phyloP scores from a whole-genome alignment of 768 basidiomycete genomes.

The Pisolithus marmoratus region DNA sequence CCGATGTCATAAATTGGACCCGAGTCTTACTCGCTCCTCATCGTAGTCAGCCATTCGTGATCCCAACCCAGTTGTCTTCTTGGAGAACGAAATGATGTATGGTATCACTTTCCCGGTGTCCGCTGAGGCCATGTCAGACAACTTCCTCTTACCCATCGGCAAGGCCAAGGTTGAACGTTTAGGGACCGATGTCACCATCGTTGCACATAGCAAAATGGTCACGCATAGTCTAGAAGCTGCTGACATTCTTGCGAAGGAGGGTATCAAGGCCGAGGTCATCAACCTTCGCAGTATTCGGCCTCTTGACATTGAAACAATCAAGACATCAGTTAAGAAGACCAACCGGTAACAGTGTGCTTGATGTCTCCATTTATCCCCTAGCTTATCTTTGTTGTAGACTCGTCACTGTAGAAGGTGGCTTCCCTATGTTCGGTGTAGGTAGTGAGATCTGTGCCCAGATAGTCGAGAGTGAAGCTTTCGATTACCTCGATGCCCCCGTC shows the following conservation, averaged over 20 bases:
- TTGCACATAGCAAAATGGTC: slow-evolving; percentile 98
- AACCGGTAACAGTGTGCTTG: slow-evolving; percentile 57
- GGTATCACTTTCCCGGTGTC: slow-evolving; percentile 97
- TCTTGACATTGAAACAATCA: slow-evolving; percentile 96
- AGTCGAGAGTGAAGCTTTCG: slow-evolving; percentile 94
- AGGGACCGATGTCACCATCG: slow-evolving; percentile 91
- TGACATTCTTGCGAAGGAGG: slow-evolving; percentile 89
- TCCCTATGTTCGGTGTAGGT: slow-evolving; percentile 97
- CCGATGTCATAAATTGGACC: background rate
- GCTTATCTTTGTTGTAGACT: slow-evolving; percentile 43
- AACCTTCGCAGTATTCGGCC: slow-evolving; percentile 95
- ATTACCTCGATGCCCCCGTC: slow-evolving; percentile 97
- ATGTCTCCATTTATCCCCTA: background rate
- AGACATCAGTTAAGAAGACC: slow-evolving; percentile 96
- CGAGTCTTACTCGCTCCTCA: background rate
- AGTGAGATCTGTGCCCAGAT: slow-evolving; percentile 98
- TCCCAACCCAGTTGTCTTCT: slow-evolving; percentile 97
- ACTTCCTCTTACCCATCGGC: slow-evolving; percentile 94
- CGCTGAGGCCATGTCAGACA: slow-evolving; percentile 88
- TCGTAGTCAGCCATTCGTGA: slow-evolving; percentile 90
- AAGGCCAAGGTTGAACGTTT: slow-evolving; percentile 95
- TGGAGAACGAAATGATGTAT: slow-evolving; percentile 99
- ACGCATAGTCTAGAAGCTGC: slow-evolving; percentile 93
- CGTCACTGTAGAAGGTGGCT: slow-evolving; percentile 94
- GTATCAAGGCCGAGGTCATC: slow-evolving; percentile 95